Evolutionary conservation across 352 stramenopile species (phyloP), one percentile per base, ranked within the genome.

Genomic region (Phytophthora kernoviae): DNA sequence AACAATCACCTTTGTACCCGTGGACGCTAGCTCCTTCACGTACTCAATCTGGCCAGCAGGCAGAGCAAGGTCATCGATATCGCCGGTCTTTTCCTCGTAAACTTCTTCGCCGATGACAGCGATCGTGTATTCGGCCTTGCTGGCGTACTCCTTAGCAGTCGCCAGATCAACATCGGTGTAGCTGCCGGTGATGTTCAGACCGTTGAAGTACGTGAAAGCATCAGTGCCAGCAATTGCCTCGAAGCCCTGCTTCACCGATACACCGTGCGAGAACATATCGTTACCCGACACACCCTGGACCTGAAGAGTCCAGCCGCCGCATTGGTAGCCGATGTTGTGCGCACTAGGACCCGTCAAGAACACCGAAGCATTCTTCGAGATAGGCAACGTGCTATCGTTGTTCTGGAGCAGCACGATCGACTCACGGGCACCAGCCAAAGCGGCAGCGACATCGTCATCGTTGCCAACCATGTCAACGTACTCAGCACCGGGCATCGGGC

Each of bases 241-340:
- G 4, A 88, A 68, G 5, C 66, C 76, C 15, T 80, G 45, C 62
- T 79, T 85, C 20, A 90, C 59, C 0, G 77, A 81, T 4, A 74
- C 34, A 11, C 76, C 78, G 51, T 88, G 69, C 17, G 63, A 64
- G 61, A 77, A 74, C 30, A 49, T 60, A 70, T 72, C 34, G 32
- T 64, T 67, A 43, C 81, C 85, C 0, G 71, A 68, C 7, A 78
- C 71, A 17, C 83, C 88, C 58, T 91, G 82, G 65, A 69, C 92
- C 44, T 86, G 68, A 32, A 93, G 58, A 0, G 81, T 79, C 88
- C 83, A 94, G 0, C 82, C 82, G 42, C 82, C 79, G 18, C 79
- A 90, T 7, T 86, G 60, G n/a, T 62, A 48, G 0, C 79, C 82
- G 6, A 88, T 77, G 32, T 87, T 67, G 48, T 91, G 61, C 0